A percentile compares a stretch with the other conserved stretches of the same genome.
Evolutionary conservation across 306 rosid genomes (phyloP).

Genomic region (Quercus ilex): DNA sequence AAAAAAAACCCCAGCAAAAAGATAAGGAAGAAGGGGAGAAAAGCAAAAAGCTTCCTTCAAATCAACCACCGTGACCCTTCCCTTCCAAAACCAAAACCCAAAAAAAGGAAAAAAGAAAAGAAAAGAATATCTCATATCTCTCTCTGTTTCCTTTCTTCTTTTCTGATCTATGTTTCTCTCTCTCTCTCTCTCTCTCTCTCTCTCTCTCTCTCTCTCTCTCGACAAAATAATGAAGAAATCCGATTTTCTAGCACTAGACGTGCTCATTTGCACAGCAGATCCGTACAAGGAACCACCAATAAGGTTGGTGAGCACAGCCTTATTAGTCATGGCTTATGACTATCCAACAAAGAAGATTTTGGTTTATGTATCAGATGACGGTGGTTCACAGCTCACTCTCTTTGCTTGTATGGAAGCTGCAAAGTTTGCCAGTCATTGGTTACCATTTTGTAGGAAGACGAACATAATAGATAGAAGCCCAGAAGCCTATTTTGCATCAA

Average conservation of each 20-base stretch:
- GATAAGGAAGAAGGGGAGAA: no score
- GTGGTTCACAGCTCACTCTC: slow-evolving; percentile 43
- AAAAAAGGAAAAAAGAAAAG: no score
- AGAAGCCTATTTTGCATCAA: slow-evolving; percentile 22
- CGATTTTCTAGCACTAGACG: slow-evolving; percentile 30
- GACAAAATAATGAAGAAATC: neutral
- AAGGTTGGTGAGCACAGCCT: slow-evolving; percentile 31
- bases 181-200: no score
- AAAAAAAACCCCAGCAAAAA: no score
- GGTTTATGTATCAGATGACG: slow-evolving; percentile 47
- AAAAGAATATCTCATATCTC: no score
- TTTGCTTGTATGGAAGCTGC: slow-evolving; percentile 46
- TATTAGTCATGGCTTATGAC: slow-evolving; percentile 40
- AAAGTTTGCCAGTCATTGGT: slow-evolving; percentile 38
- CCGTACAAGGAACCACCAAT: slow-evolving; percentile 46
- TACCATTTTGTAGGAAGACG: slow-evolving; percentile 35
- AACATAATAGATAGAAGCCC: slow-evolving; percentile 28
- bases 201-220: no score
- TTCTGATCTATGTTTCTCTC: no score
- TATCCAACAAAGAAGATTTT: slow-evolving; percentile 38
- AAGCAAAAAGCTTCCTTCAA: no score
- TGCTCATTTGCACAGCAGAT: slow-evolving; percentile 47
- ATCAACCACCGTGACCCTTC: no score
- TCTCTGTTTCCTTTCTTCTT: no score
- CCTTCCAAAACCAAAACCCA: no score